Evolutionary conservation across 73 alveolate genomes (phyloP).

Genomic region (Paramecium sonneborni): DNA sequence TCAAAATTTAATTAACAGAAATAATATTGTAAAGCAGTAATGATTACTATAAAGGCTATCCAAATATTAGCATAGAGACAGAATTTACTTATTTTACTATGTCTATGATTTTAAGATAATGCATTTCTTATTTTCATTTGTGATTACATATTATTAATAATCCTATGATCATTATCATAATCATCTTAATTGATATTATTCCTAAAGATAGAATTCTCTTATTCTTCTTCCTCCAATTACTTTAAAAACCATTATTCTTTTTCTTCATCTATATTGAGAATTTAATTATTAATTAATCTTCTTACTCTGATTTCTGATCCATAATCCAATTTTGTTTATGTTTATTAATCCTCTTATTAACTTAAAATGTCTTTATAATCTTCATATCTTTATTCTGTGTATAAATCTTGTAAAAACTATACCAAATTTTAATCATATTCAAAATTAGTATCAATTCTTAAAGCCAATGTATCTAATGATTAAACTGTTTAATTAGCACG

Average conservation of each 20-base stretch:
- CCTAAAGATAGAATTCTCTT: conserved; percentile 25
- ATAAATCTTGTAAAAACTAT: neutral
- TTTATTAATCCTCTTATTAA: neutral
- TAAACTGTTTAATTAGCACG: neutral
- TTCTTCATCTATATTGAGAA: conserved; percentile 25
- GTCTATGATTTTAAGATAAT: conserved; percentile 16
- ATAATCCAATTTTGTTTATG: neutral
- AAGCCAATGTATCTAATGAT: neutral
- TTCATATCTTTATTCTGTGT: conserved; percentile 26
- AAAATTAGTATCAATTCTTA: conserved; percentile 36
- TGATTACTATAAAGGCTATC: neutral
- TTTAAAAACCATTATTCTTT: neutral
- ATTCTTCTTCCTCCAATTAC: conserved; percentile 7
- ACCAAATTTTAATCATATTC: neutral
- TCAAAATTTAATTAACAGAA: neutral
- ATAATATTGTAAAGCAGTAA: conserved; percentile 11
- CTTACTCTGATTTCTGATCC: neutral
- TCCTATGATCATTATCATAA: neutral
- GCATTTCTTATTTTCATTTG: neutral
- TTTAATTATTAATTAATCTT: conserved; percentile 50
- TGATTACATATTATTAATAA: neutral
- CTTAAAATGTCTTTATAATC: conserved; percentile 11
- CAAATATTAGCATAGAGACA: neutral
- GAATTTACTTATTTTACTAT: neutral
- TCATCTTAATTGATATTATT: neutral